phyloP scores from a whole-genome alignment of 2,329 filamentous ascomycete genomes.

The Blastomyces emzantsi region DNA sequence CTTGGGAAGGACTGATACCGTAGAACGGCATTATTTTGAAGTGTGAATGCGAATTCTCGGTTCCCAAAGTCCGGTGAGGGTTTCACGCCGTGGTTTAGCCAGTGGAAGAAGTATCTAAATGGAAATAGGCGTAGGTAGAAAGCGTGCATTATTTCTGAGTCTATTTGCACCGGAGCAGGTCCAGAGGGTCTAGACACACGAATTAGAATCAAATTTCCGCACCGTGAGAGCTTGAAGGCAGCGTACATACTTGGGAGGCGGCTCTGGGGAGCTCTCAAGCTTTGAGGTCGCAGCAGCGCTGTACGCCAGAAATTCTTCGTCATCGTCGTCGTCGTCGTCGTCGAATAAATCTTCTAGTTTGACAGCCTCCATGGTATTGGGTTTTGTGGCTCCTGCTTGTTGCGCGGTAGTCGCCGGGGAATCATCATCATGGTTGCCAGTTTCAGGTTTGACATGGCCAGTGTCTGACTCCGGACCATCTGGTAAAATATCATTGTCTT shows the following conservation, averaged over 20 bases:
- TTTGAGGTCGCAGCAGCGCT: constrained; percentile 42
- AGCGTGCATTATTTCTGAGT: constrained; percentile 77
- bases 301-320: constrained; percentile 46
- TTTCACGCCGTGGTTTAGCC: constrained; percentile 87
- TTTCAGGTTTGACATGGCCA: neutral
- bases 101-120: constrained; percentile 90
- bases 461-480: neutral
- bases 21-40: constrained; percentile 86
- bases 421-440: neutral
- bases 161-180: constrained; percentile 45
- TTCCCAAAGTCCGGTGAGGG: constrained; percentile 84
- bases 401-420: neutral
- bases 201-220: neutral
- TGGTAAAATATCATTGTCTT: neutral
- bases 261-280: constrained; percentile 31
- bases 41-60: constrained; percentile 90
- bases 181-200: constrained; percentile 20
- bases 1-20: constrained; percentile 77
- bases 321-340: constrained; percentile 49
- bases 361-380: constrained; percentile 24
- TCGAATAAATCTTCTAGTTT: constrained; percentile 53
- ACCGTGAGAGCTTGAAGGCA: constrained; percentile 14
- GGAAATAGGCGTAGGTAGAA: constrained; percentile 97
- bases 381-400: constrained; percentile 23
- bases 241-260: constrained; percentile 7